Evolutionary conservation across 495 filamentous ascomycete genomes (phyloP).

Genomic region (Aspergillus bridgeri): DNA sequence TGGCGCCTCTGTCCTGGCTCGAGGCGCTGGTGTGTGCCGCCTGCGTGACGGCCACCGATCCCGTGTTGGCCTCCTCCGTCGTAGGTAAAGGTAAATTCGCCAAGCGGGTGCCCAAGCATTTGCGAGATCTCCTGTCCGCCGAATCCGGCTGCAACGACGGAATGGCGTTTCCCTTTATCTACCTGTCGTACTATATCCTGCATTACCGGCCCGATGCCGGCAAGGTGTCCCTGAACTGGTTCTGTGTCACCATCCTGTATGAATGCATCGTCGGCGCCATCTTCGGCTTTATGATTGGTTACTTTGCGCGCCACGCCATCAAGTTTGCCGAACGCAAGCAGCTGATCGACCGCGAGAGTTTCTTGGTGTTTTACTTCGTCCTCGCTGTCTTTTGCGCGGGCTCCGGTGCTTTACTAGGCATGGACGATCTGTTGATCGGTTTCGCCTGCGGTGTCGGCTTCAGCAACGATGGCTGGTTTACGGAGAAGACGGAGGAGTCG

Average conservation of each 20-base stretch:
- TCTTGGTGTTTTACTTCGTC: conserved; percentile 98
- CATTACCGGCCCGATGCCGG: conserved; percentile 65
- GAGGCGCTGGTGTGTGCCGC: conserved; percentile 83
- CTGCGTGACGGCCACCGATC: conserved; percentile 97
- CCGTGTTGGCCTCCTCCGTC: conserved; percentile 94
- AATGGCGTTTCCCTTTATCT: conserved; percentile 99
- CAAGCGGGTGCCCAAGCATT: conserved; percentile 93
- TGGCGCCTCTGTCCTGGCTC: conserved; percentile 79
- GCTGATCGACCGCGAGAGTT: conserved; percentile 92
- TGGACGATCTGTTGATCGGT: conserved; percentile 95
- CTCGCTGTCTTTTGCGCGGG: conserved; percentile 95
- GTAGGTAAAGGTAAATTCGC: conserved; percentile 99
- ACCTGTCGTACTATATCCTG: conserved; percentile 84
- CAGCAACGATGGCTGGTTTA: conserved; percentile 99
- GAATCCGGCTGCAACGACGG: conserved; percentile 99
- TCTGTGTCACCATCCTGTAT: conserved; percentile 87
- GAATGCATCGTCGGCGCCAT: conserved; percentile 93
- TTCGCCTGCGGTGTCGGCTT: conserved; percentile 96
- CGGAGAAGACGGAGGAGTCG: conserved; percentile 95
- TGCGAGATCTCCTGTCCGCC: conserved; percentile 90
- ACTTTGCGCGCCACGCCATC: conserved; percentile 84
- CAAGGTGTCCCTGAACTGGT: conserved; percentile 79
- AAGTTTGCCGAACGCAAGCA: conserved; percentile 81
- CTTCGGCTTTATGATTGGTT: conserved; percentile 86
- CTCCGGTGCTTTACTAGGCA: conserved; percentile 84